Evolutionary conservation across 2,329 filamentous ascomycete species (phyloP).

Genomic region (Trichoderma polysporum): DNA sequence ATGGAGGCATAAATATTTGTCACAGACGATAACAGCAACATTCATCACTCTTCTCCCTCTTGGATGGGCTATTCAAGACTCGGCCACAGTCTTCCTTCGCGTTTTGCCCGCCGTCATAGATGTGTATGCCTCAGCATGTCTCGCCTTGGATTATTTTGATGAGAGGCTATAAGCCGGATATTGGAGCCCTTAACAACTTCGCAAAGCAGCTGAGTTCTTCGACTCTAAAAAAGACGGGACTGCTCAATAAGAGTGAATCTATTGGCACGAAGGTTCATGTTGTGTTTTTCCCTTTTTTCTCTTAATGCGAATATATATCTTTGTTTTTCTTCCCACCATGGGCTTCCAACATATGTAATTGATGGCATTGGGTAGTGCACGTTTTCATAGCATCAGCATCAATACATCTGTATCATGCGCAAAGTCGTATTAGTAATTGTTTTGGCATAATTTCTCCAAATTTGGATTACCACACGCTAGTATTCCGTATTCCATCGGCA

Average conservation of each 20-base stretch:
- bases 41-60: constrained; percentile 5
- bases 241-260: constrained; percentile 58
- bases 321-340: background rate
- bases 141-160: constrained; percentile 44
- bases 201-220: background rate
- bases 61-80: background rate
- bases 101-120: constrained; percentile 13
- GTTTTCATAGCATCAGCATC: background rate
- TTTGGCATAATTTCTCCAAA: background rate
- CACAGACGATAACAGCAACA: background rate
- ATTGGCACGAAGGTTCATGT: constrained; percentile 46
- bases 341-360: background rate
- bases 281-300: background rate
- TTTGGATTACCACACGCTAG: background rate
- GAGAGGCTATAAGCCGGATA: background rate
- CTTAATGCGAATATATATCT: background rate
- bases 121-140: constrained; percentile 7
- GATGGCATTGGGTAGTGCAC: background rate
- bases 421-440: background rate
- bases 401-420: background rate
- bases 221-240: background rate
- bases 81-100: constrained; percentile 17
- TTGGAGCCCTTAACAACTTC: background rate
- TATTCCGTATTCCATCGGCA: background rate
- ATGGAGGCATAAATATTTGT: constrained; percentile 15